Conservation (phyloP, 805 yeast genomes). For the Komagataella phaffii region DNA sequence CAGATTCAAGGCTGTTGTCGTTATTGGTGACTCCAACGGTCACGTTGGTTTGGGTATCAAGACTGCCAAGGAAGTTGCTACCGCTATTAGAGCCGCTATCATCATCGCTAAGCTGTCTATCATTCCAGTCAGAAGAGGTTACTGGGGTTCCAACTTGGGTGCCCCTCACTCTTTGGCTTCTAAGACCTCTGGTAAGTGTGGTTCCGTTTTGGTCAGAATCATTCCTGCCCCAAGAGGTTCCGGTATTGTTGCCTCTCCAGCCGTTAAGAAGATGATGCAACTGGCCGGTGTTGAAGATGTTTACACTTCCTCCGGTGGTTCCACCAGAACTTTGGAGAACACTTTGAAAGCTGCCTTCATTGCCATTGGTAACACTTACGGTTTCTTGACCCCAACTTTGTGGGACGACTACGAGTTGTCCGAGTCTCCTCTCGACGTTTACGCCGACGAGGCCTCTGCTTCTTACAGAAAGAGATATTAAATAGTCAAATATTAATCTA, state of each 20-base stretch:
- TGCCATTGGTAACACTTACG: constrained; percentile 99
- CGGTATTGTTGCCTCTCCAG: constrained; percentile 99
- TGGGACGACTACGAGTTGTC: constrained; percentile 81
- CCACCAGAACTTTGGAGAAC: constrained; percentile 99
- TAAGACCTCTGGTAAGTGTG: constrained; percentile 99
- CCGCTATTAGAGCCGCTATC: constrained; percentile 99
- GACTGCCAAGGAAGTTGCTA: constrained; percentile 99
- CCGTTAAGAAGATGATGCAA: constrained; percentile 96
- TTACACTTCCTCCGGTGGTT: constrained; percentile 96
- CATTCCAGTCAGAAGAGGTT: constrained; percentile 99
- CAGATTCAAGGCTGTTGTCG: constrained; percentile 99
- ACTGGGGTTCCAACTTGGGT: constrained; percentile 99
- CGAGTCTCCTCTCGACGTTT: constrained; percentile 90
- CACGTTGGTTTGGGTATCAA: constrained; percentile 99
- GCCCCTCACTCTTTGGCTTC: constrained; percentile 97
- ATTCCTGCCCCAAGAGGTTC: constrained; percentile 99
- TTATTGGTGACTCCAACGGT: constrained; percentile 99
- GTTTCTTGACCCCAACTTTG: constrained; percentile 99
- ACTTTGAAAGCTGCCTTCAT: constrained; percentile 99
- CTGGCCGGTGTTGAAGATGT: constrained; percentile 99
- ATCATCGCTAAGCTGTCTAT: constrained; percentile 97
- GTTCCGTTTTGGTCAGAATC: constrained; percentile 96
- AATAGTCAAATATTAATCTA: constrained; percentile 11
- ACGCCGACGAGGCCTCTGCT: constrained; percentile 72
- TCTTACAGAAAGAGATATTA: constrained; percentile 61